Evolutionary conservation across 352 stramenopile species (phyloP).

Genomic region (Phytophthora parvispora): DNA sequence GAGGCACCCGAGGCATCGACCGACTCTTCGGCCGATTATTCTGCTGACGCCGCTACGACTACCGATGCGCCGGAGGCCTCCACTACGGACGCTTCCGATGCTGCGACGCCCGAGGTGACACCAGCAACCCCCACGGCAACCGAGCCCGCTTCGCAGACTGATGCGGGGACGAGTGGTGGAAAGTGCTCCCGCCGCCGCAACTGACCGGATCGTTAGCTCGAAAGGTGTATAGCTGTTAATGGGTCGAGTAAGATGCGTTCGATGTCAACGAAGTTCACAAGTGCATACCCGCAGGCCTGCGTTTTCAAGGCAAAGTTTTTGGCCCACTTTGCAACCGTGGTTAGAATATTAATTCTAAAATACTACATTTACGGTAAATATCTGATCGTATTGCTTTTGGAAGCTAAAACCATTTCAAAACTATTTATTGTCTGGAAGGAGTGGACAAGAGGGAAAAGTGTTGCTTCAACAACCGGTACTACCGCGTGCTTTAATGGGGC

Average conservation of each 20-base stretch:
- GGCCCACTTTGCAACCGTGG: too few relatives aligned
- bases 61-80: conserved; percentile 7
- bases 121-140: conserved; percentile 16
- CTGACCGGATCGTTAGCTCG: conserved; percentile 5
- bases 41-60: conserved; percentile 5
- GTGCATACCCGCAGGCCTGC: too few relatives aligned
- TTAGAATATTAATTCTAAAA: not conserved
- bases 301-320: too few relatives aligned
- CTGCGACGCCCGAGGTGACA: conserved; percentile 14
- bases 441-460: too few relatives aligned
- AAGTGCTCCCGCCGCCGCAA: conserved; percentile 38
- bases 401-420: too few relatives aligned
- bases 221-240: conserved; percentile 1
- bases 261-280: too few relatives aligned
- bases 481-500: too few relatives aligned
- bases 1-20: conserved; percentile 4
- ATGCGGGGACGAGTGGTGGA: conserved; percentile 16
- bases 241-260: conserved; percentile 1
- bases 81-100: conserved; percentile 22
- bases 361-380: too few relatives aligned
- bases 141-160: conserved; percentile 9
- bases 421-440: too few relatives aligned
- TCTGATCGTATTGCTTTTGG: too few relatives aligned
- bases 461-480: too few relatives aligned
- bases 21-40: conserved; percentile 1